Evolutionary conservation across 176 grass and related monocot species (phyloP), one percentile per base, ranked within the genome.

Genomic region (Musa itinerans): DNA sequence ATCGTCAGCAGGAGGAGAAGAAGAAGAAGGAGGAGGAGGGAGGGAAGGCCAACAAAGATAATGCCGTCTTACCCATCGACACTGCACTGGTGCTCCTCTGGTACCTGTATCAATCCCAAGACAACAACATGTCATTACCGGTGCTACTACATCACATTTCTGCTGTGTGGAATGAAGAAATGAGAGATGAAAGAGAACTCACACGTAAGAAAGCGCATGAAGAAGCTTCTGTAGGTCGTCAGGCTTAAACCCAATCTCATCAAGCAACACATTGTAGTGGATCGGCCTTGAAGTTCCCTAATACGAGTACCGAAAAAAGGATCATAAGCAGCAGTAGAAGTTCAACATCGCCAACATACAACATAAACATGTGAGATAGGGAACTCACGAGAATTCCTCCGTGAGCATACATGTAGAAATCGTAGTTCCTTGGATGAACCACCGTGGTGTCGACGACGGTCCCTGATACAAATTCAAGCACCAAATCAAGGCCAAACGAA

Each of bases 401-500:
- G 22, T 90, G 91, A 81, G 85, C 85, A 78, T 81, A 90, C 91
- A 88, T 90, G 75, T 80, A 91, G 79, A 94, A 90, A 77, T 88
- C 87, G 50, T 86, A 94, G 65, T 86, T 82, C 51, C 67, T 86
- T 13, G 81, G 85, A 78, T 94, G 91, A 63, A 86, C 83, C 50
- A 94, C 73, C 50, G 56, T 83, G 11, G 54, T 78, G 49, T 94
- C 85, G 11, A 90, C 87, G 43, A 94, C 81, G 71, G 78, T 90
- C 17, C 85, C 85, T 94, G 74, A 22, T 15, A 25, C 29, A 29
- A 76, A 63, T 29, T 29, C 0, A 29, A 3, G 2, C 3, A 29
- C 29, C 29, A 29, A 29, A 29, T 3, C 29, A 29, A 43, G 34
- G 34, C 34, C 34, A 43, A 43, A 43, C 34, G 34, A 6, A 43